Conservation (phyloP, 208 protist species). For the Trypanosoma boissoni region DNA sequence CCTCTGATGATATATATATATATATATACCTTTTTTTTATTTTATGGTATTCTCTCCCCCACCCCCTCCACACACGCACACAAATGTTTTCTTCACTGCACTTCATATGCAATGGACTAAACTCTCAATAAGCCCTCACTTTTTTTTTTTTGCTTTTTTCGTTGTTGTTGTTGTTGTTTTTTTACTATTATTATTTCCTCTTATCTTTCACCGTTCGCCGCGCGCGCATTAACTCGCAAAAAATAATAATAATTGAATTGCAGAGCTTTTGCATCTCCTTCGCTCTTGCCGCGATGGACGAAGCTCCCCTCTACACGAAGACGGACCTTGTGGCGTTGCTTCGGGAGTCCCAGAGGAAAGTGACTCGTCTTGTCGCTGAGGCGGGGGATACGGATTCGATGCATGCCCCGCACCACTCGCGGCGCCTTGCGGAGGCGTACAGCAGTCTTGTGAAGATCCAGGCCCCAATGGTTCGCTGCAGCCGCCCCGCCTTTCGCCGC, state of each 20-base stretch:
- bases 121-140: too few relatives aligned
- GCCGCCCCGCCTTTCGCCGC: constrained; percentile 76
- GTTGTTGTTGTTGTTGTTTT: constrained; percentile 1
- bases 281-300: neutral
- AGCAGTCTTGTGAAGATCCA: constrained; percentile 54
- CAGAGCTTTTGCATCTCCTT: neutral
- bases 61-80: too few relatives aligned
- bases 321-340: constrained; percentile 41
- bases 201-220: too few relatives aligned
- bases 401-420: constrained; percentile 1
- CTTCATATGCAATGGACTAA: too few relatives aligned
- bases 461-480: constrained; percentile 94
- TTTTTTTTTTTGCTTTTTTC: constrained; percentile 6
- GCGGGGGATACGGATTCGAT: constrained; percentile 5
- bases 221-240: too few relatives aligned
- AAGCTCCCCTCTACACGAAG: constrained; percentile 19
- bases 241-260: constrained; percentile 6
- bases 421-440: constrained; percentile 33
- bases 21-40: constrained; percentile 13
- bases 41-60: neutral
- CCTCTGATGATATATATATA: too few relatives aligned
- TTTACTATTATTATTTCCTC: constrained; percentile 7
- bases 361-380: constrained; percentile 13
- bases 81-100: too few relatives aligned
- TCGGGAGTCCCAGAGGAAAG: constrained; percentile 20